A percentile compares a stretch with the other conserved stretches of the same genome.
Evolutionary conservation across 1,284 basidiomycete genomes (phyloP).

Genomic region (Trichosporon coremiiforme): DNA sequence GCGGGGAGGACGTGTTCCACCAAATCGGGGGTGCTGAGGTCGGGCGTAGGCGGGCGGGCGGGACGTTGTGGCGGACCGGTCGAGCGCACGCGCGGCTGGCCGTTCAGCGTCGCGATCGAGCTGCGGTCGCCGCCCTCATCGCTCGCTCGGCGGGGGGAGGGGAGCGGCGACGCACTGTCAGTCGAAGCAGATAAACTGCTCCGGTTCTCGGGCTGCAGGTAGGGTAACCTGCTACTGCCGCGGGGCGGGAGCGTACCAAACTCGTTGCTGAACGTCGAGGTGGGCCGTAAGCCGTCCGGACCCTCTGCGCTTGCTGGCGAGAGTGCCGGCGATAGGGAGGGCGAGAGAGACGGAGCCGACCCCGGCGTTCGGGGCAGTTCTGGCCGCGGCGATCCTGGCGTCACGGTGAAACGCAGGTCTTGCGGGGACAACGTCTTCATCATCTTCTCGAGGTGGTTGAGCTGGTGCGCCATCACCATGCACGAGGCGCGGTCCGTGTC

Average conservation of each 20-base stretch:
- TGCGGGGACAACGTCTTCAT: slow-evolving; percentile 53
- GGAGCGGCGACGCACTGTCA: background rate
- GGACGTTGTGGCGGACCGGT: slow-evolving; percentile 24
- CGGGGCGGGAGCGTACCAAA: slow-evolving; percentile 20
- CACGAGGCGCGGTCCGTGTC: slow-evolving; percentile 20
- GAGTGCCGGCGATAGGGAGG: background rate
- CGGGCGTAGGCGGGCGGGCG: slow-evolving; percentile 30
- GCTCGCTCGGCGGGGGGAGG: background rate
- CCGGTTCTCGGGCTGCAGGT: slow-evolving; percentile 25
- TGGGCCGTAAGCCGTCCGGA: background rate
- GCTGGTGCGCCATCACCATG: slow-evolving; percentile 53
- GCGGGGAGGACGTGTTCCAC: slow-evolving; percentile 22
- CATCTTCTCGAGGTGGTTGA: slow-evolving; percentile 53
- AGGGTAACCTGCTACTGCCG: slow-evolving; percentile 26
- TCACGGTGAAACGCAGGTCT: slow-evolving; percentile 45
- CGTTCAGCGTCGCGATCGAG: background rate
- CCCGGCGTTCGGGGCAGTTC: background rate
- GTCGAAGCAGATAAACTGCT: slow-evolving; percentile 33
- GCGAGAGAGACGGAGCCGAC: background rate
- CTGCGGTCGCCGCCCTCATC: slow-evolving; percentile 1
- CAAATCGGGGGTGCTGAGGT: slow-evolving; percentile 25
- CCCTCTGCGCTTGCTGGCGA: background rate
- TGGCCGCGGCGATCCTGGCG: background rate
- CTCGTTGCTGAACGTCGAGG: slow-evolving; percentile 7
- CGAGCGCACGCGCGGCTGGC: slow-evolving; percentile 5